Evolutionary conservation across 2,329 filamentous ascomycete species (phyloP).

Genomic region (Didymella exigua): DNA sequence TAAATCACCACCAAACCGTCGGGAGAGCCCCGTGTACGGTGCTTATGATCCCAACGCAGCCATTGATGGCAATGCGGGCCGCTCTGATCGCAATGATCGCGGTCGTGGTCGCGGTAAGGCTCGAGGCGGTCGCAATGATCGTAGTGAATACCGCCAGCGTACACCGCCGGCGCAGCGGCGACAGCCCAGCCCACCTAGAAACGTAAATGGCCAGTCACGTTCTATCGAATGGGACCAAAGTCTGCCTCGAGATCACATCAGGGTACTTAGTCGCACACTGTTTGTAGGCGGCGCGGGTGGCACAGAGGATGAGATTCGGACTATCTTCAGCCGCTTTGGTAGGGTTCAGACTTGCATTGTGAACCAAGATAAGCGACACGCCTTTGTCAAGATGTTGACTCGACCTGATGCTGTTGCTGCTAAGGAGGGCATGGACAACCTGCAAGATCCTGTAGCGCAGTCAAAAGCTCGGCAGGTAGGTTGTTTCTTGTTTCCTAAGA

Average conservation of each 20-base stretch:
- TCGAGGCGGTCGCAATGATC: slow-evolving; percentile 54
- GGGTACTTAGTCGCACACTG: slow-evolving; percentile 87
- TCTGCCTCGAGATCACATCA: slow-evolving; percentile 76
- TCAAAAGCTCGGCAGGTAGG: slow-evolving; percentile 60
- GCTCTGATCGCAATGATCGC: slow-evolving; percentile 59
- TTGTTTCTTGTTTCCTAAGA: too few relatives aligned
- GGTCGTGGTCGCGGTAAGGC: slow-evolving; percentile 58
- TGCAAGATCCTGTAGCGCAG: slow-evolving; percentile 72
- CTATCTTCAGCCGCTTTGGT: slow-evolving; percentile 80
- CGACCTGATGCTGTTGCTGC: slow-evolving; percentile 83
- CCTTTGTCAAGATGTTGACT: slow-evolving; percentile 98
- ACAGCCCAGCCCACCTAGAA: slow-evolving; percentile 58
- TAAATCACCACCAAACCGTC: slow-evolving; percentile 65
- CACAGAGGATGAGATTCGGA: slow-evolving; percentile 80
- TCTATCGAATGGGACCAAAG: slow-evolving; percentile 79
- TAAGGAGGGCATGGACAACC: slow-evolving; percentile 85
- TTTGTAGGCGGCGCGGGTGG: slow-evolving; percentile 87
- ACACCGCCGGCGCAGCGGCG: slow-evolving; percentile 76
- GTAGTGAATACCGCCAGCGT: slow-evolving; percentile 79
- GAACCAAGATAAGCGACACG: slow-evolving; percentile 96
- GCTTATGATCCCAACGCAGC: slow-evolving; percentile 69
- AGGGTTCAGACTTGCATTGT: slow-evolving; percentile 96
- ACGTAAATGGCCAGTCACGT: slow-evolving; percentile 59
- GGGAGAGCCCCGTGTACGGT: slow-evolving; percentile 72
- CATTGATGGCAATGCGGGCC: slow-evolving; percentile 63